Evolutionary conservation across 2,329 filamentous ascomycete genomes (phyloP), one percentile per base, ranked within the genome.

Genomic region (Sporothrix phasma): DNA sequence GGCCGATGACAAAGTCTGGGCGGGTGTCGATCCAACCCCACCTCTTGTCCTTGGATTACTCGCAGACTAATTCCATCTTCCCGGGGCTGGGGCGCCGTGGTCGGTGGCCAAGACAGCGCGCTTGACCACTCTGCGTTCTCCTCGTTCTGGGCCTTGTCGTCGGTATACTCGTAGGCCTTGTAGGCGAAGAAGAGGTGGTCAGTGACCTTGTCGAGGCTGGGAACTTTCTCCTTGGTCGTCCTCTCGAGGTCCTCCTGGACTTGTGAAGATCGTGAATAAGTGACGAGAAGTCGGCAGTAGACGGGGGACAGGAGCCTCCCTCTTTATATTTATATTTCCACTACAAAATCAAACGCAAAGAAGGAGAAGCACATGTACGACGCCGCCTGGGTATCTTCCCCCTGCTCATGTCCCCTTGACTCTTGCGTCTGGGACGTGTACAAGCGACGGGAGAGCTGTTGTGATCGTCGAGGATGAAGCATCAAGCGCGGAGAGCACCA

Each of bases 131-230:
- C 71, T 10, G 76, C 70, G 29, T 76, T 76, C 61, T 78, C 75
- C 26, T 73, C 69, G 47, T 73, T 65, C 66, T 78, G 75, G 64
- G 75, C 72, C 19, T 73, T 68, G 10, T 74, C 58, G 64, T 79
- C 75, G 17, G 72, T 71, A n/a, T n/a, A n/a, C n/a, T n/a, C n/a
- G 17, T 71, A 72, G 15, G 74, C 76, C 68, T 77, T 78, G 70
- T 77, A 78, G 56, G 77, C 74, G 31, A 77, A 67, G 64, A 76
- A 79, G 69, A 77, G 77, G 13, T 78, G 73, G 70, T 79, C 77
- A 24, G 76, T 78, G 1, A 78, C 74, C 29, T 73, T 71, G 8
- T 72, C 69, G 8, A 79, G 70, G 2, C 72, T 71, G 1, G 72
- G 64, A 34, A 78, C 71, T 47, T 71, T 73, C 22, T 69, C 62